Evolutionary conservation across 768 basidiomycete genomes (phyloP), one percentile per base, ranked within the genome.

Genomic region (Boletus subparvulus): DNA sequence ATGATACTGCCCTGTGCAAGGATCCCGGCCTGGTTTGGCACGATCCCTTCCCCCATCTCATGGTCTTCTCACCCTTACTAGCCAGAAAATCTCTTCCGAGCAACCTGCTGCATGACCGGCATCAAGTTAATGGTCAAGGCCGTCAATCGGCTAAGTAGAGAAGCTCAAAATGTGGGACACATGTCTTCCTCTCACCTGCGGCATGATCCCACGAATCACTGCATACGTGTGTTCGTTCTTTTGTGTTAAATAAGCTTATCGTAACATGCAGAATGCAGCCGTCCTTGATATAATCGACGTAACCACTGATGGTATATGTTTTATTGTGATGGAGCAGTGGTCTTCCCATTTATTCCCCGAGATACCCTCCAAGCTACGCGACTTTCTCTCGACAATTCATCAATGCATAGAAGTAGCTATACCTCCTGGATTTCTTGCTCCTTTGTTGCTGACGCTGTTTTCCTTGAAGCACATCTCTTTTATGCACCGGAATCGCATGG

Each of bases 261-360:
- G 24, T 56, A 41, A 60, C 68, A 48, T 49, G 10, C 52, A 57
- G 21, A 21, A 33, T 46, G 16, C 64, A 91, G 89, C 89, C 39
- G 76, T 91, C 19, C 68, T 88, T 32, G 86, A 85, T 63, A 69
- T 88, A 19, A 79, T 91, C 48, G 79, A 82, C 60, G 73, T 82
- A 21, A 67, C 73, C 3, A 65, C 74, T 11, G 85, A 87, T 55
- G 68, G 74, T 47, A 65, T 87, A 37, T 83, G 76, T 14, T 85
- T 91, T 63, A 83, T 91, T 54, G 83, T 90, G 26, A 90, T 89
- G 87, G 89, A 90, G 65, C 81, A 88, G 70, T 91, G 89, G 89
- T 85, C 84, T 14, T 76, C 87, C 12, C 80, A 85, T 52, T 73
- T 89, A 21, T 75, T 86, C 24, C 72, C 78, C 14, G 73, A 75